A percentile compares a stretch with the other conserved stretches of the same genome.
Conservation (phyloP, 2,329 filamentous ascomycete genomes). For the Exophiala bonariae region DNA sequence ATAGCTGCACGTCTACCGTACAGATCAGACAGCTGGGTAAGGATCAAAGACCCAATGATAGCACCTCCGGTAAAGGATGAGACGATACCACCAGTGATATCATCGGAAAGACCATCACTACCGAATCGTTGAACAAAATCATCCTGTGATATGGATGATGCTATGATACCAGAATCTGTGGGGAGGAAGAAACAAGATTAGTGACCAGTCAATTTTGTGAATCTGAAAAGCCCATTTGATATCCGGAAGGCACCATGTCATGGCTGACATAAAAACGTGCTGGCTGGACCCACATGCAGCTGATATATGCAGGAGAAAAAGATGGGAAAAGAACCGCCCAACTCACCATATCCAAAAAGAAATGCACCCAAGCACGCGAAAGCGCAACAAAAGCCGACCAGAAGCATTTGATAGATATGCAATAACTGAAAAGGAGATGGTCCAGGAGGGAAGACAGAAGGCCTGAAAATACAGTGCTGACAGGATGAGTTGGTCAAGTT, state of each 20-base stretch:
- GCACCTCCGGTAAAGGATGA: constrained; percentile 43
- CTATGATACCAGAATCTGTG: constrained; percentile 38
- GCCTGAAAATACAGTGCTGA: too few relatives aligned
- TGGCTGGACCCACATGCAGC: too few relatives aligned
- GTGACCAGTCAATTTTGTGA: background rate
- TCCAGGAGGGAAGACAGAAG: too few relatives aligned
- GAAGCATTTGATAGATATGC: constrained; percentile 10
- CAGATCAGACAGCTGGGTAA: constrained; percentile 35
- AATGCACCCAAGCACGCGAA: constrained; percentile 50
- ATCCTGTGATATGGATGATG: constrained; percentile 37
- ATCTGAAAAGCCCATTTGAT: too few relatives aligned
- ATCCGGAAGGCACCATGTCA: too few relatives aligned
- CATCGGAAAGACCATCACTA: constrained; percentile 31
- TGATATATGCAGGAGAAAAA: too few relatives aligned
- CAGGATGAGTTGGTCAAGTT: too few relatives aligned
- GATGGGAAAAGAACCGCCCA: background rate
- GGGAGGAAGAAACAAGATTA: background rate
- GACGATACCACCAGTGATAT: constrained; percentile 39
- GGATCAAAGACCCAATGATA: constrained; percentile 37
- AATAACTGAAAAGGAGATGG: too few relatives aligned
- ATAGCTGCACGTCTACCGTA: constrained; percentile 36
- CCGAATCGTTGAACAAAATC: constrained; percentile 35
- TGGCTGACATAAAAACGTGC: too few relatives aligned
- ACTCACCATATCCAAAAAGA: constrained; percentile 46
- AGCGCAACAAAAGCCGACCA: constrained; percentile 38